Percentiles rank a stretch among this genome's conserved stretches.
Evolutionary conservation across 805 yeast genomes (phyloP).

Genomic region (Schwanniomyces vanrijiae): DNA sequence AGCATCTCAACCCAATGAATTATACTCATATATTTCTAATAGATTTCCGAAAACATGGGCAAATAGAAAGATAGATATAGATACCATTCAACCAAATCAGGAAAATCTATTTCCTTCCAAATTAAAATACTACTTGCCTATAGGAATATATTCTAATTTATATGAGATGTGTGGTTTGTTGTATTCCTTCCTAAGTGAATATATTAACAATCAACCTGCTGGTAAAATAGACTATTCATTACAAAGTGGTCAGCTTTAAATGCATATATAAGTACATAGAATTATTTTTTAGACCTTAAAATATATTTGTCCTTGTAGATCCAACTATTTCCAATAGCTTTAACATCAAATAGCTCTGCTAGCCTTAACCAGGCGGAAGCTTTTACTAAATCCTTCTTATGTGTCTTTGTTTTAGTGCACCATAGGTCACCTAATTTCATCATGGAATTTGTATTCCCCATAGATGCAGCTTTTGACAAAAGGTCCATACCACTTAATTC

Average conservation of each 20-base stretch:
- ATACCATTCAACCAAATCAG: constrained; percentile 9
- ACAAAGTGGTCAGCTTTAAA: constrained; percentile 10
- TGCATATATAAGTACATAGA: background rate
- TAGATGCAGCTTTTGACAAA: constrained; percentile 61
- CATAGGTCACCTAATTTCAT: constrained; percentile 69
- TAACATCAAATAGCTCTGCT: constrained; percentile 62
- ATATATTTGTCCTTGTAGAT: constrained; percentile 68
- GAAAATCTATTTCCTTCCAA: constrained; percentile 20
- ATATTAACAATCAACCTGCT: constrained; percentile 12
- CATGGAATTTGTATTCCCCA: constrained; percentile 71
- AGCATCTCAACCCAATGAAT: constrained; percentile 26
- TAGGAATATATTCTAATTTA: constrained; percentile 35
- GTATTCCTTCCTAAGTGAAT: constrained; percentile 29
- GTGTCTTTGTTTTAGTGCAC: constrained; percentile 52
- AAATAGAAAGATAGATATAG: constrained; percentile 15
- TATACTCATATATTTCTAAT: constrained; percentile 23
- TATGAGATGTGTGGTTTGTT: constrained; percentile 32
- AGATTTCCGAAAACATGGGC: constrained; percentile 33
- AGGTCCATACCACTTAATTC: constrained; percentile 58
- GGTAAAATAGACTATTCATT: constrained; percentile 9
- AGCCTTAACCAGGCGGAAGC: constrained; percentile 73
- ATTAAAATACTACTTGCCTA: constrained; percentile 33
- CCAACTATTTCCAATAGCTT: constrained; percentile 70
- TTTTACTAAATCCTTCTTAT: constrained; percentile 56
- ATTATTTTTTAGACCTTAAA: constrained; percentile 4